Base-by-base conservation (phyloP, 768 basidiomycete genomes). In the Paxillus ammoniavirescens region DNA sequence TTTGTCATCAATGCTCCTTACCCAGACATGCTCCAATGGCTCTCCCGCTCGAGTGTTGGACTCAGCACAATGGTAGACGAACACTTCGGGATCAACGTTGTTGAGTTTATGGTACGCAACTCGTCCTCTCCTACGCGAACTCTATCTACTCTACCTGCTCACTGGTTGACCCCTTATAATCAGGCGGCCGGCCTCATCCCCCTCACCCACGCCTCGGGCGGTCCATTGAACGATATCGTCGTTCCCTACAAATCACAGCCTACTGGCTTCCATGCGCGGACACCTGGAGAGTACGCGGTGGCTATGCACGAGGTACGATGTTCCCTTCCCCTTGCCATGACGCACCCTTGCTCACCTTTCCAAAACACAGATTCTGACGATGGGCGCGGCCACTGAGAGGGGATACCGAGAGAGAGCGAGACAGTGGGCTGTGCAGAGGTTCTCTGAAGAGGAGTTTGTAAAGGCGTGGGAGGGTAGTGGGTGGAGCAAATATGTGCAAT, bases 31-130 rank as follows among this genome's bases (percentile, higher is more conserved):
- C 77, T 93, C 4, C 63, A 69, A 5, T 86, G 87, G 79, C 76
- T 99, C 2, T 83, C 87, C 7, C 73, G 73, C 42, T 84, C 93
- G 2, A 89, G 86, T 56, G 79, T 98, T 14, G 95, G 96, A 0
- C 66, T 98, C 23, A 95, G 91, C 64, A 97, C 96, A 13, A 99
- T 99, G 96, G 81, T 93, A 0, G 94, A 98, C 64, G 96, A 99
- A 69, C 96, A 99, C 67, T 99, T 98, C 57, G 96, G 97, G 2
- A 98, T 99, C 68, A 97, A 94, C 61, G 80, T 99, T 36, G 96
- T 99, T 8, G 96, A 99, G 68, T 96, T 91, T 61, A 96, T 98
- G 95, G 95, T 91, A 46, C 58, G 81, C 68, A 18, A 58, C 58
- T 30, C 53, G 48, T 17, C 44, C 9, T 8, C 36, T 33, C n/a